phyloP scores from a whole-genome alignment of 2,329 filamentous ascomycete species.

The Ambrosiella cleistominuta region DNA sequence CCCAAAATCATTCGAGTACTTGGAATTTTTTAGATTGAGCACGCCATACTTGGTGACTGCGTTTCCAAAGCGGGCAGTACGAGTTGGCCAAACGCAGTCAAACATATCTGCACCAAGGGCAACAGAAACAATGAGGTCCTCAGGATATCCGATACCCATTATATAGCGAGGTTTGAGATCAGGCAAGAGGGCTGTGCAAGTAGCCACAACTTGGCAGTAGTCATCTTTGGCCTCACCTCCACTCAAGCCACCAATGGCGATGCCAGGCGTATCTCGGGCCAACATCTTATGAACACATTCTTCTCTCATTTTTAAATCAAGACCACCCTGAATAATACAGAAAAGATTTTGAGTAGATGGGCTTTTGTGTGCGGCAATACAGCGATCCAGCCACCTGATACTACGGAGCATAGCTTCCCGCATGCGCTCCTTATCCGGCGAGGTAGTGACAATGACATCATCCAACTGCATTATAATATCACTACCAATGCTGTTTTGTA shows the following conservation, averaged over 20 bases:
- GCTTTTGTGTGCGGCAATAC: constrained; percentile 74
- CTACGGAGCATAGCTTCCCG: constrained; percentile 88
- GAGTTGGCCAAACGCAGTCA: constrained; percentile 95
- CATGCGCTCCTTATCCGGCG: constrained; percentile 74
- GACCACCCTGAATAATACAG: constrained; percentile 92
- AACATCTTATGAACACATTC: constrained; percentile 82
- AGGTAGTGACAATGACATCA: constrained; percentile 93
- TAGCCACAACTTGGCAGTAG: constrained; percentile 76
- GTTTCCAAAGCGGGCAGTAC: constrained; percentile 91
- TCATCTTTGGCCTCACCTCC: constrained; percentile 88
- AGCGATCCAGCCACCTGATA: constrained; percentile 88
- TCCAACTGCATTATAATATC: constrained; percentile 99
- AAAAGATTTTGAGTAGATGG: constrained; percentile 80
- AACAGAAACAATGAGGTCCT: constrained; percentile 84
- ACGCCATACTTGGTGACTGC: constrained; percentile 67
- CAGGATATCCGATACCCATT: constrained; percentile 96
- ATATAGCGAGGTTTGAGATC: constrained; percentile 93
- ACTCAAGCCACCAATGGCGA: constrained; percentile 86
- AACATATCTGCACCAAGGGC: constrained; percentile 98
- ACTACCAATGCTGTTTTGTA: constrained; percentile 93
- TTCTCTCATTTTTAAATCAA: constrained; percentile 70
- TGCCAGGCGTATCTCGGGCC: constrained; percentile 76
- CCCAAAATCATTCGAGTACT: constrained; percentile 61
- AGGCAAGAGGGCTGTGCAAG: constrained; percentile 71
- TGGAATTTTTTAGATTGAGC: constrained; percentile 57